A percentile compares a stretch with the other conserved stretches of the same genome.
Conservation (phyloP, 1,284 basidiomycete genomes). For the Pascua guehoae region DNA sequence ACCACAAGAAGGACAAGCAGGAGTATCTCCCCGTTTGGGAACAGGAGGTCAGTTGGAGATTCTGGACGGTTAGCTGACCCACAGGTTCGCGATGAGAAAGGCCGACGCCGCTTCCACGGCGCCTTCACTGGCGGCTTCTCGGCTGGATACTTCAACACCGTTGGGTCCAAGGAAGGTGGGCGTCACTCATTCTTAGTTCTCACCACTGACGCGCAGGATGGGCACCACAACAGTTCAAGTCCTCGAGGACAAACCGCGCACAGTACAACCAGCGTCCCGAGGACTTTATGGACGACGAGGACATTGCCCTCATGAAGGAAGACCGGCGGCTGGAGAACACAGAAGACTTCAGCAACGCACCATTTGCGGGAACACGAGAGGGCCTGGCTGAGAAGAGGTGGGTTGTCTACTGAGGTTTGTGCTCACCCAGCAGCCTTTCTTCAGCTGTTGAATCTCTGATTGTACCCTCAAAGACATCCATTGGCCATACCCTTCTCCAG, state of each 20-base stretch:
- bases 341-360: slow-evolving; percentile 57
- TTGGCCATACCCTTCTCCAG: slow-evolving; percentile 76
- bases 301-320: slow-evolving; percentile 74
- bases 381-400: slow-evolving; percentile 45
- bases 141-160: slow-evolving; percentile 94
- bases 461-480: slow-evolving; percentile 52
- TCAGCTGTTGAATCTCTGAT: slow-evolving; percentile 52
- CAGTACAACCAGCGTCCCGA: slow-evolving; percentile 63
- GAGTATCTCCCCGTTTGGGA: slow-evolving; percentile 97
- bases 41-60: slow-evolving; percentile 67
- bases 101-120: slow-evolving; percentile 84
- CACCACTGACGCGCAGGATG: slow-evolving; percentile 62
- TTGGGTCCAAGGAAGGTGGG: slow-evolving; percentile 89
- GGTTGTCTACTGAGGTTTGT: neutral
- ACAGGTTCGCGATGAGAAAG: slow-evolving; percentile 89
- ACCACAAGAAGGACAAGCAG: slow-evolving; percentile 74
- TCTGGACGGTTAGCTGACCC: neutral
- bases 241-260: slow-evolving; percentile 70
- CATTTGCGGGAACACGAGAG: slow-evolving; percentile 58
- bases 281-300: slow-evolving; percentile 99
- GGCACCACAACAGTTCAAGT: slow-evolving; percentile 86
- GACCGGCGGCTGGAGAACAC: slow-evolving; percentile 63
- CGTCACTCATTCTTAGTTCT: slow-evolving; percentile 2
- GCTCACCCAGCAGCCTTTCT: slow-evolving; percentile 50
- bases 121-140: slow-evolving; percentile 98